Percentiles rank a stretch among this genome's conserved stretches.
These are phyloP conservation scores for Cryptococcus amylolentus DNA, from an alignment of 1,284 basidiomycete genomes.

Conservation along the genomic window DNA sequence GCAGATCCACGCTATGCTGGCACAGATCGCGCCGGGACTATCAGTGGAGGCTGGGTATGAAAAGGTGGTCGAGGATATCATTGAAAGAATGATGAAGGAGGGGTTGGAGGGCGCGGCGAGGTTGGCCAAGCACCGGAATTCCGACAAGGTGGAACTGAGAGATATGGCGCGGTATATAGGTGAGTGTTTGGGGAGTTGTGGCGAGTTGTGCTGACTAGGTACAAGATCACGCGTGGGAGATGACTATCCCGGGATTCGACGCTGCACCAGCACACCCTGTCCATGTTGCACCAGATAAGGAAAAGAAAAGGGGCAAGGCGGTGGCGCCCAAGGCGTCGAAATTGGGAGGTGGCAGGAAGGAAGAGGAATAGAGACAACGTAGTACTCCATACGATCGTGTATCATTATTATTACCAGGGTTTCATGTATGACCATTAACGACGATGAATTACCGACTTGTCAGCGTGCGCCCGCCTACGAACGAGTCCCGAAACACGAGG, in stretches of 20 bases:
- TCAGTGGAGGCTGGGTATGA: conserved; percentile 35
- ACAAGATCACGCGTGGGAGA: conserved; percentile 29
- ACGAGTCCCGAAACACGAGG: too few species aligned
- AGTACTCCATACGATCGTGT: not conserved
- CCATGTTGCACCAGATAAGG: conserved; percentile 31
- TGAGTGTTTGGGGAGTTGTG: conserved; percentile 11
- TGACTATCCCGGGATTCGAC: conserved; percentile 39
- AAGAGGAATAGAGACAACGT: too few species aligned
- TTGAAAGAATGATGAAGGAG: conserved; percentile 32
- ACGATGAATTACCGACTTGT: too few species aligned
- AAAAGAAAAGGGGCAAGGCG: conserved; percentile 16
- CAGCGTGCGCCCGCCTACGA: too few species aligned
- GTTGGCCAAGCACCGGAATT: conserved; percentile 37
- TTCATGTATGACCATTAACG: too few species aligned
- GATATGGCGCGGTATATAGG: conserved; percentile 39
- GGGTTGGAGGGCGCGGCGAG: conserved; percentile 27
- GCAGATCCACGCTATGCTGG: conserved; percentile 33
- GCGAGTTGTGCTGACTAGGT: not conserved
- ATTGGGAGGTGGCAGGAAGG: not conserved
- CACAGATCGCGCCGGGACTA: conserved; percentile 34
- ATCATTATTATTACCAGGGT: not conserved
- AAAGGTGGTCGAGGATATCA: conserved; percentile 31
- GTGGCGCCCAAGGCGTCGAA: conserved; percentile 5
- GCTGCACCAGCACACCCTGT: conserved; percentile 27
- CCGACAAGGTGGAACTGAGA: conserved; percentile 35